Conservation (phyloP, 371 early-diverging fungal genomes). For the Entomophthora muscae region DNA sequence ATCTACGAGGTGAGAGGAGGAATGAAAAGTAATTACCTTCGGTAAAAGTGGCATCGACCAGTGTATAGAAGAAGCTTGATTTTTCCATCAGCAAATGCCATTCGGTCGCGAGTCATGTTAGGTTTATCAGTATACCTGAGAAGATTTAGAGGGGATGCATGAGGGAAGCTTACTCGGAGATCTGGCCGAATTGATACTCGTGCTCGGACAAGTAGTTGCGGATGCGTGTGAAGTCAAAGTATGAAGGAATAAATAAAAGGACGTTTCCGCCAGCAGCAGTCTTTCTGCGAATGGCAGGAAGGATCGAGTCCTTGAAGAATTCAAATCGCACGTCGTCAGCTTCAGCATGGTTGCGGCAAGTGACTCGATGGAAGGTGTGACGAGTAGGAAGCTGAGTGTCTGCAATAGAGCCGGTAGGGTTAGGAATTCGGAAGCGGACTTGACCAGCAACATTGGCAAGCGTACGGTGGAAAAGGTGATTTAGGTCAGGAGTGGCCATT, state of each 20-base stretch:
- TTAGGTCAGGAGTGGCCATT: background rate
- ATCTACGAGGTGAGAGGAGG: constrained; percentile 20
- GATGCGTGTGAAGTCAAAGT: constrained; percentile 89
- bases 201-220: constrained; percentile 70
- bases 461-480: background rate
- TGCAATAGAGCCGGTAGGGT: background rate
- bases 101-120: constrained; percentile 40
- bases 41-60: constrained; percentile 89
- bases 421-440: background rate
- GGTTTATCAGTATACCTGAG: constrained; percentile 6
- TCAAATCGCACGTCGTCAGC: constrained; percentile 69
- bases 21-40: constrained; percentile 25
- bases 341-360: constrained; percentile 18
- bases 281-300: constrained; percentile 5
- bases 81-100: constrained; percentile 64
- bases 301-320: constrained; percentile 56
- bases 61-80: constrained; percentile 61
- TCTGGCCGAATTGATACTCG: constrained; percentile 45
- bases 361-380: background rate
- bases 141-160: background rate
- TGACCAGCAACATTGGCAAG: background rate
- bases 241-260: constrained; percentile 81
- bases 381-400: background rate
- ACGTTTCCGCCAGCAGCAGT: constrained; percentile 24
- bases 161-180: constrained; percentile 46